Percentiles rank a stretch among this genome's conserved stretches.
Conservation (phyloP, 257 asterid genomes). For the Petunia axillaris region DNA sequence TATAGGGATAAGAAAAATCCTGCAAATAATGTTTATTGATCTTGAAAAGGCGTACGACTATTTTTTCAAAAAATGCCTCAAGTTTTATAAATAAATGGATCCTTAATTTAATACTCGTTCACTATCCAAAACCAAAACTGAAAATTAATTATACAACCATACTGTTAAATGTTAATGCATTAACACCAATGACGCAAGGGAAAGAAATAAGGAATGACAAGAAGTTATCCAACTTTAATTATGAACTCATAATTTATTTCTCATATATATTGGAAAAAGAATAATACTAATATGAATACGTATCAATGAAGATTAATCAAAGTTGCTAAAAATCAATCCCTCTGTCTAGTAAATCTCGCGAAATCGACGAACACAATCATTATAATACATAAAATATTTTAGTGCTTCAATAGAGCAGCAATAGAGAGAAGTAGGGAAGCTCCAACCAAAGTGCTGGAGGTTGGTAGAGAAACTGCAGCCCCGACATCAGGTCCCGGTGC, state of each 20-base stretch:
- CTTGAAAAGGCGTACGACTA: no score
- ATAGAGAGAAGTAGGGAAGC: constrained; percentile 31
- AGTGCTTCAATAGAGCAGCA: constrained; percentile 40
- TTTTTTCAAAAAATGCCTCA: no score
- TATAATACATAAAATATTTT: not conserved
- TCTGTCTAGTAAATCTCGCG: constrained; percentile 4
- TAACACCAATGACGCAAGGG: no score
- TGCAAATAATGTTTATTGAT: no score
- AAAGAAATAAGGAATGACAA: not conserved
- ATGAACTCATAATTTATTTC: not conserved
- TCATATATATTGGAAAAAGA: constrained; percentile 15
- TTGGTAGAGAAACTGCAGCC: constrained; percentile 35
- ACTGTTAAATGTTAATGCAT: not conserved
- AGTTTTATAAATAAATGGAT: no score
- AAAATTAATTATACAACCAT: no score
- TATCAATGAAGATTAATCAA: not conserved
- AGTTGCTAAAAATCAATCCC: not conserved
- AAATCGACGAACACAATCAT: not conserved
- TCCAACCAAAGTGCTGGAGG: constrained; percentile 34
- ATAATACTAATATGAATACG: not conserved
- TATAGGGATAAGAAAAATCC: no score
- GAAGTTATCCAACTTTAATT: not conserved
- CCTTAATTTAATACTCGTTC: no score
- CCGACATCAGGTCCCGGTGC: constrained; percentile 44
- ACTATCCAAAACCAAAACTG: no score